Percentiles rank a stretch among this genome's conserved stretches.
Evolutionary conservation across 164 flowering plant genomes (phyloP).

Genomic region (Cinnamomum micranthum): DNA sequence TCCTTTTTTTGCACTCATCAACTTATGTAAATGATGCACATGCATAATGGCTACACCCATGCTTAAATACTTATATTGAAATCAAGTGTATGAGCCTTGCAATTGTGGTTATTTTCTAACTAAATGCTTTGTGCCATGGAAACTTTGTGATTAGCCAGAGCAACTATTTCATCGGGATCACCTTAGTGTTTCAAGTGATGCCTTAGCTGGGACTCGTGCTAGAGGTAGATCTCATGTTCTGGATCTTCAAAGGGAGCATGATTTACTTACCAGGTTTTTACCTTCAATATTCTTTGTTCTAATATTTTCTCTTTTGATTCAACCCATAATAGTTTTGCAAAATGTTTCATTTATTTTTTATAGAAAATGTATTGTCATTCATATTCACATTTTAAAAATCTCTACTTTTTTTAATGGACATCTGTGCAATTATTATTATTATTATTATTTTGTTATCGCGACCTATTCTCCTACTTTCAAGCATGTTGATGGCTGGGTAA

Average conservation of each 20-base stretch:
- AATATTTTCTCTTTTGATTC: neutral
- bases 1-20: too few relatives aligned
- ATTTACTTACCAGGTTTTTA: slow-evolving; percentile 70
- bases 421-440: neutral
- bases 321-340: neutral
- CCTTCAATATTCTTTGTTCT: neutral
- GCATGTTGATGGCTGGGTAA: too few relatives aligned
- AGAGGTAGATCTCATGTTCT: slow-evolving; percentile 54
- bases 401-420: neutral
- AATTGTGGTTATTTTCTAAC: slow-evolving; percentile 5
- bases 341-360: neutral
- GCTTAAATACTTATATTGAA: too few relatives aligned
- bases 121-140: slow-evolving; percentile 19
- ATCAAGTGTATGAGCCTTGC: too few relatives aligned
- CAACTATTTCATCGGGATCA: slow-evolving; percentile 72
- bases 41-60: too few relatives aligned
- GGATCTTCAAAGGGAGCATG: slow-evolving; percentile 74
- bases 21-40: too few relatives aligned
- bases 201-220: slow-evolving; percentile 93
- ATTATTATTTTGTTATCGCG: too few relatives aligned
- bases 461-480: too few relatives aligned
- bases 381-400: neutral
- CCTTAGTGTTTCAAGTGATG: slow-evolving; percentile 71
- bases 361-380: neutral
- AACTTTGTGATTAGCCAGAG: slow-evolving; percentile 78